A percentile compares a stretch with the other conserved stretches of the same genome.
These are phyloP conservation scores for Harringtonia lauricola DNA, from an alignment of 2,329 filamentous ascomycete species.

Conservation along the genomic window DNA sequence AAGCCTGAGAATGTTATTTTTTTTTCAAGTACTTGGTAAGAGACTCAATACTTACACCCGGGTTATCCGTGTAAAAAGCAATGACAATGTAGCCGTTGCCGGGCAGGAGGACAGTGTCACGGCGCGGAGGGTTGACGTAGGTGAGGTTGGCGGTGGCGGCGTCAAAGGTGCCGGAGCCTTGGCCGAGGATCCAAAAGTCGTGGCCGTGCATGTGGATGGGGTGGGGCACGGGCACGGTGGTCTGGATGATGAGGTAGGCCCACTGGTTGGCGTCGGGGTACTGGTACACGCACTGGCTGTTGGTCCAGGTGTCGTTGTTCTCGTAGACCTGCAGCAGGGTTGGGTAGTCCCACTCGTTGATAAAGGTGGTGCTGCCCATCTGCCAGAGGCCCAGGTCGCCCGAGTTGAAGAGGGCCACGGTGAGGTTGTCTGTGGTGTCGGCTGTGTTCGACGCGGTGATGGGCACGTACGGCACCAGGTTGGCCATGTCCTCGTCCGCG, in stretches of 20 bases:
- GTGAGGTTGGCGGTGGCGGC: slow-evolving; percentile 13
- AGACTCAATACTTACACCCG: slow-evolving; percentile 21
- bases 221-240: slow-evolving; percentile 14
- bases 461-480: slow-evolving; percentile 15
- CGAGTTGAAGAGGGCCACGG: slow-evolving; percentile 1
- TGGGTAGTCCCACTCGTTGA: slow-evolving; percentile 14
- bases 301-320: slow-evolving; percentile 8
- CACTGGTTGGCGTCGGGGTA: slow-evolving; percentile 7
- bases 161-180: slow-evolving; percentile 8
- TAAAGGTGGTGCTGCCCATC: slow-evolving; percentile 13
- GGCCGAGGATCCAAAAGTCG: slow-evolving; percentile 27
- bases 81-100: slow-evolving; percentile 29
- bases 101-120: slow-evolving; percentile 31
- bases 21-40: not conserved
- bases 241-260: slow-evolving; percentile 10
- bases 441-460: slow-evolving; percentile 8
- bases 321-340: slow-evolving; percentile 7
- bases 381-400: slow-evolving; percentile 14
- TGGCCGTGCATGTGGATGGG: slow-evolving; percentile 34
- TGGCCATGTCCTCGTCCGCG: slow-evolving; percentile 14
- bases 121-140: slow-evolving; percentile 26
- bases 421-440: slow-evolving; percentile 4
- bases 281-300: slow-evolving; percentile 7
- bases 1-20: slow-evolving; percentile 13
- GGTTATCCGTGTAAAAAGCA: slow-evolving; percentile 35